A percentile compares a stretch with the other conserved stretches of the same genome.
phyloP scores from a whole-genome alignment of 2,329 filamentous ascomycete genomes.

The Aureobasidium sp. region DNA sequence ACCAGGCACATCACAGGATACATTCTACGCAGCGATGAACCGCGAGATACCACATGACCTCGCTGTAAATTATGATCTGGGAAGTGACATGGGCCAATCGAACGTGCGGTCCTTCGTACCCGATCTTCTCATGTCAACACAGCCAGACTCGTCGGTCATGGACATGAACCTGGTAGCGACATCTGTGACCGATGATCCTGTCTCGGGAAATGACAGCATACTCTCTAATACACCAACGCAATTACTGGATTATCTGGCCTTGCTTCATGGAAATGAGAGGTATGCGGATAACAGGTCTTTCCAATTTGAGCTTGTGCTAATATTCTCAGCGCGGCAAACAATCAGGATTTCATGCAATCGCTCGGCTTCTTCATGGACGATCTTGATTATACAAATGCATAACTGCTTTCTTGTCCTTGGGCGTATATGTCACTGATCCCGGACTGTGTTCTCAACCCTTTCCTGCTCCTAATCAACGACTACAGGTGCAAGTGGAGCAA shows the following conservation, averaged over 20 bases:
- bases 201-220: background rate
- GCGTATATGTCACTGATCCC: no score
- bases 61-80: no score
- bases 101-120: background rate
- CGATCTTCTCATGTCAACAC: background rate
- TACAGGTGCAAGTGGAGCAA: no score
- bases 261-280: background rate
- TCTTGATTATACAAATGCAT: background rate
- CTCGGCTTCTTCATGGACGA: background rate
- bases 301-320: background rate
- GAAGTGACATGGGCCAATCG: no score
- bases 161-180: background rate
- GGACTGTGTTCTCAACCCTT: no score
- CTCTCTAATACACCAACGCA: background rate
- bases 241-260: background rate
- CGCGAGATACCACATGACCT: background rate
- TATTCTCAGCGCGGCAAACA: background rate
- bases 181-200: background rate
- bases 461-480: no score
- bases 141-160: background rate
- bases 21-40: no score
- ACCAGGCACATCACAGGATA: background rate
- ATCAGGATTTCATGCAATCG: slow-evolving; percentile 1
- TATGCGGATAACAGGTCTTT: background rate
- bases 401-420: no score